Percentiles rank a stretch among this genome's conserved stretches.
Evolutionary conservation across 106 monocot genomes (phyloP).

Genomic region (Platanthera zijinensis): DNA sequence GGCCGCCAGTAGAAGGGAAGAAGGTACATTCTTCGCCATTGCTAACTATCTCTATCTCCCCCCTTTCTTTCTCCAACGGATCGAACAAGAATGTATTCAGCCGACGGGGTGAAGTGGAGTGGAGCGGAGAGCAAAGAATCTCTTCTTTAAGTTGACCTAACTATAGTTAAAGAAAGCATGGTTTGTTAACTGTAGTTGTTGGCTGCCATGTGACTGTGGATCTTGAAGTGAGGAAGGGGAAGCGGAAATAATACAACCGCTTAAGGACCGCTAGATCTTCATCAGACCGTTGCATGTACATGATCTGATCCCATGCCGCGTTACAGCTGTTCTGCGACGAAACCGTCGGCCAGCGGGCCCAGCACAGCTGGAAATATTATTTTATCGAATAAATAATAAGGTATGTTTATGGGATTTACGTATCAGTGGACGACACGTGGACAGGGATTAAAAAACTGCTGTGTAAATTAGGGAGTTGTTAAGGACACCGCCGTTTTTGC

Average conservation of each 20-base stretch:
- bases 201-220: not conserved
- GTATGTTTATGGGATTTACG: too few relatives aligned
- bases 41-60: slow-evolving; percentile 6
- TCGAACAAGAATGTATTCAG: too few relatives aligned
- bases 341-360: not conserved
- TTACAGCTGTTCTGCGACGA: not conserved
- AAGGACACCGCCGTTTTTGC: too few relatives aligned
- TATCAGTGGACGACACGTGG: too few relatives aligned
- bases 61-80: not conserved
- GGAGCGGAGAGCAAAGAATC: not conserved
- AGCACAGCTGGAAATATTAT: slow-evolving; percentile 2
- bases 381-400: too few relatives aligned
- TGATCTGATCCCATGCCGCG: not conserved
- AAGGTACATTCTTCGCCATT: slow-evolving; percentile 6
- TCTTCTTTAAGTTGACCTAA: not conserved
- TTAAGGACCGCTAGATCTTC: not conserved
- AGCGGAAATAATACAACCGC: not conserved
- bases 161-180: not conserved
- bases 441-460: too few relatives aligned
- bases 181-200: not conserved
- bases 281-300: not conserved
- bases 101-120: not conserved
- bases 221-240: not conserved
- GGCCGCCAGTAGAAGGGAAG: not conserved
- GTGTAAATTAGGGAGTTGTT: too few relatives aligned